Evolutionary conservation across 2,329 filamentous ascomycete genomes (phyloP).

Genomic region (Aureobasidium sp.): DNA sequence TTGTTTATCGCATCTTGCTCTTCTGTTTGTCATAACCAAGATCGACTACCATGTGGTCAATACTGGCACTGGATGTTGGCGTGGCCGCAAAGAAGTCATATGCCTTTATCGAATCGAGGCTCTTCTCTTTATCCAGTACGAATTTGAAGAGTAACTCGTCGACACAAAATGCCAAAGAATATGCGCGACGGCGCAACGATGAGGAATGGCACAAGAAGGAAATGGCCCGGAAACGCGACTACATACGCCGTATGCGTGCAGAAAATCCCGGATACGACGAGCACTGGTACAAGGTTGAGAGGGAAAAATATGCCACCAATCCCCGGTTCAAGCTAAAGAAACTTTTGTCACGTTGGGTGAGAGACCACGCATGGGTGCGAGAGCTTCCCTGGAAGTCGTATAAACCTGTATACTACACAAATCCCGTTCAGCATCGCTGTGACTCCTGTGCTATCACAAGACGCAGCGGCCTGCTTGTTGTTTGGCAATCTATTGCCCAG

Average conservation of each 20-base stretch:
- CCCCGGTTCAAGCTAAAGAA: not conserved
- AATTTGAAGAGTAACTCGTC: too few relatives aligned
- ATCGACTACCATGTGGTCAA: not conserved
- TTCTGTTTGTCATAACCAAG: not conserved
- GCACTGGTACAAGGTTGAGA: not conserved
- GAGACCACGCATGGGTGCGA: not conserved
- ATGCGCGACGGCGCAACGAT: not conserved
- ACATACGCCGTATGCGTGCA: not conserved
- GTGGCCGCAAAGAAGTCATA: too few relatives aligned
- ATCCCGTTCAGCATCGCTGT: not conserved
- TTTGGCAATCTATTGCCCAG: not conserved
- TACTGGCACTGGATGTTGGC: too few relatives aligned
- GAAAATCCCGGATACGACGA: not conserved
- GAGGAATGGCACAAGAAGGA: not conserved
- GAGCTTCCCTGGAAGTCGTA: not conserved
- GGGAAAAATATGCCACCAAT: not conserved
- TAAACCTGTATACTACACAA: not conserved
- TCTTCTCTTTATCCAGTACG: not conserved
- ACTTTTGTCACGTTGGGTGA: not conserved
- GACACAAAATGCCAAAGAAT: not conserved
- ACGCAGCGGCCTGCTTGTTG: not conserved
- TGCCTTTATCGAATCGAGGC: not conserved
- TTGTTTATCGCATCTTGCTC: not conserved
- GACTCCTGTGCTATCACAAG: not conserved
- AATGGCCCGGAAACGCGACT: accelerated